Evolutionary conservation across 2,329 filamentous ascomycete genomes (phyloP).

Genomic region (Cordyceps javanica): DNA sequence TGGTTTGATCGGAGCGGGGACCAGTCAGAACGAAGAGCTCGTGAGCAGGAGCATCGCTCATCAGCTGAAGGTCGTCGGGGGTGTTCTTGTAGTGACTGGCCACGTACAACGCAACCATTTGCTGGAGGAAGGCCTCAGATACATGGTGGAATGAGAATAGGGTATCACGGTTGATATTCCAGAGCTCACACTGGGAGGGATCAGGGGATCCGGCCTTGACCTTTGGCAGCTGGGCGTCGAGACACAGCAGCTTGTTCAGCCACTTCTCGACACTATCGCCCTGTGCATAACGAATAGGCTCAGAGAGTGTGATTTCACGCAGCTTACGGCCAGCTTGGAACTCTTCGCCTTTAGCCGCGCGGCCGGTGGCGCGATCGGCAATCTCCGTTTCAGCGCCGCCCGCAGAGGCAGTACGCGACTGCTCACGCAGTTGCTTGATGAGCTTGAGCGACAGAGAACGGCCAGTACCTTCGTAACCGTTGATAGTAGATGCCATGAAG

Average conservation of each 20-base stretch:
- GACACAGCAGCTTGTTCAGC: conserved; percentile 88
- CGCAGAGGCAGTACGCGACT: conserved; percentile 64
- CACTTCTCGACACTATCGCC: conserved; percentile 92
- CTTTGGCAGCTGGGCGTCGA: conserved; percentile 84
- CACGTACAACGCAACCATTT: conserved; percentile 97
- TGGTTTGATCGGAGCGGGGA: conserved; percentile 70
- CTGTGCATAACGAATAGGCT: conserved; percentile 90
- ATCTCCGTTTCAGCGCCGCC: conserved; percentile 56
- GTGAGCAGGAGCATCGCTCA: conserved; percentile 96
- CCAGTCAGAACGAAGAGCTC: conserved; percentile 92
- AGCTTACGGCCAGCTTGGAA: conserved; percentile 67
- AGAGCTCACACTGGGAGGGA: conserved; percentile 82
- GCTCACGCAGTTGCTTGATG: conserved; percentile 93
- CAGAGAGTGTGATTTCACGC: conserved; percentile 84
- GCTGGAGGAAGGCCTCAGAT: conserved; percentile 93
- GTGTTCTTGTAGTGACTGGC: conserved; percentile 98
- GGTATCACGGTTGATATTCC: conserved; percentile 93
- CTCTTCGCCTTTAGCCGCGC: conserved; percentile 57
- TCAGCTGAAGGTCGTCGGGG: conserved; percentile 94
- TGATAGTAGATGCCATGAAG: conserved; percentile 99
- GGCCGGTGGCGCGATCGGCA: conserved; percentile 74
- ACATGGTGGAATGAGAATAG: conserved; percentile 97
- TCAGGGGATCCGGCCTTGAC: conserved; percentile 81
- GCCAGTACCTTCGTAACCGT: conserved; percentile 96
- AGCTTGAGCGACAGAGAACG: conserved; percentile 91